Evolutionary conservation across 1,284 basidiomycete species (phyloP).

Genomic region (Cystobasidium pallidum): DNA sequence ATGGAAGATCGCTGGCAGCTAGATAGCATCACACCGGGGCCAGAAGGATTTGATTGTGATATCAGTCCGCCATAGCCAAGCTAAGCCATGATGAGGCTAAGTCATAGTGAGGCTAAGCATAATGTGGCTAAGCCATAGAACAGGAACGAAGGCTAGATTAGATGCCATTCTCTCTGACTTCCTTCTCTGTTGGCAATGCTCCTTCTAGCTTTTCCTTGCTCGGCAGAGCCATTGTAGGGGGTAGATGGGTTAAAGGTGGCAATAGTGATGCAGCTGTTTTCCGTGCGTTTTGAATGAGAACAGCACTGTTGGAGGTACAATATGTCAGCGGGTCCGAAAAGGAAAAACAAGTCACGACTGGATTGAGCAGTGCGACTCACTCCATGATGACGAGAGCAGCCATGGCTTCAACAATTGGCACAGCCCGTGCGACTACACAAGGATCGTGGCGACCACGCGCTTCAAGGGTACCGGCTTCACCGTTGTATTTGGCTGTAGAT

Average conservation of each 20-base stretch:
- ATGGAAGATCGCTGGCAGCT: no score
- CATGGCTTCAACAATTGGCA: constrained; percentile 99
- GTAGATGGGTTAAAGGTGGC: constrained; percentile 78
- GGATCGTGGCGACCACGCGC: constrained; percentile 79
- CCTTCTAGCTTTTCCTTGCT: constrained; percentile 30
- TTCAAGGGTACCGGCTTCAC: constrained; percentile 80
- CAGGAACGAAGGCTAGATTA: background rate
- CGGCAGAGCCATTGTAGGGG: constrained; percentile 67
- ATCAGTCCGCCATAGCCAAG: no score
- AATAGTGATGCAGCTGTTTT: constrained; percentile 67
- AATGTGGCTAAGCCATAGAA: background rate
- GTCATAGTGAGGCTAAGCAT: no score
- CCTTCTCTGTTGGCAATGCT: constrained; percentile 35
- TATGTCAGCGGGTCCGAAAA: background rate
- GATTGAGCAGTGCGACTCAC: constrained; percentile 54
- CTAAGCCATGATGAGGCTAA: no score
- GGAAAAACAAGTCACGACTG: no score
- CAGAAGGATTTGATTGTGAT: no score
- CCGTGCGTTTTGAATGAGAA: constrained; percentile 83
- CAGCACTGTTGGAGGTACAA: constrained; percentile 58
- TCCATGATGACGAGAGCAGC: constrained; percentile 95
- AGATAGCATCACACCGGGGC: no score
- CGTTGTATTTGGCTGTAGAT: constrained; percentile 88
- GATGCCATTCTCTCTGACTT: constrained; percentile 33
- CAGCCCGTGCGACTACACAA: constrained; percentile 94